phyloP scores from a whole-genome alignment of 1,139 yeast species.

The Blastobotrys serpentis region DNA sequence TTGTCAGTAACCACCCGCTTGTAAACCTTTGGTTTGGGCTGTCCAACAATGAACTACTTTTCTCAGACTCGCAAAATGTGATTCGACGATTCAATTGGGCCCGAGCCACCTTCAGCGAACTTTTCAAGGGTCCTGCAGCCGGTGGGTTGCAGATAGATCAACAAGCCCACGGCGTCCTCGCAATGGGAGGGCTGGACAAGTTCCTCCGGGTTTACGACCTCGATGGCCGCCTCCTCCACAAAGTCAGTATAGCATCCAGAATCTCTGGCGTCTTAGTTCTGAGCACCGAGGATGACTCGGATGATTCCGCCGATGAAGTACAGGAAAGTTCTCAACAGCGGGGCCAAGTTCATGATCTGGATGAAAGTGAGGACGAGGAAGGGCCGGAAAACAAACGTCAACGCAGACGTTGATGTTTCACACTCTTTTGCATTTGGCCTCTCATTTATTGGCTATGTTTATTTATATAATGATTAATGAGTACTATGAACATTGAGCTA shows the following conservation, averaged over 20 bases:
- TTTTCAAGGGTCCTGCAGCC: conserved; percentile 30
- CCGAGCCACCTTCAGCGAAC: conserved; percentile 21
- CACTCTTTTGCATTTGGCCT: not conserved
- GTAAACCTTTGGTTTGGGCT: conserved; percentile 28
- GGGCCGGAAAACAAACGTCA: conserved; percentile 13
- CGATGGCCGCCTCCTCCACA: conserved; percentile 57
- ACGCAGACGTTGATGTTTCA: conserved; percentile 8
- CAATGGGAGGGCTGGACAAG: conserved; percentile 76
- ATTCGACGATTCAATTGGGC: conserved; percentile 28
- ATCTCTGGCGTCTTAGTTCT: conserved; percentile 53
- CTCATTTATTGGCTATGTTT: not conserved
- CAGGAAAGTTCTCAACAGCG: conserved; percentile 1
- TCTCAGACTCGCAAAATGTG: conserved; percentile 32
- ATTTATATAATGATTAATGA: not conserved
- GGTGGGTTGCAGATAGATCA: conserved; percentile 15
- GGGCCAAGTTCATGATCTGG: conserved; percentile 13
- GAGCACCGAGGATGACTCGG: conserved; percentile 23
- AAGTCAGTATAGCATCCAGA: conserved; percentile 67
- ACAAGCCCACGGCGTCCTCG: conserved; percentile 29
- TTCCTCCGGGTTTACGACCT: conserved; percentile 70
- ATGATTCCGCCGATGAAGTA: conserved; percentile 6
- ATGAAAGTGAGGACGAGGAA: conserved; percentile 9
- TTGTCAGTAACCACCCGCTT: conserved; percentile 33
- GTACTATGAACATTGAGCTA: no score
- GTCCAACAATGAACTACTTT: conserved; percentile 24